A percentile compares a stretch with the other conserved stretches of the same genome.
Evolutionary conservation across 768 basidiomycete genomes (phyloP).

Genomic region (Boletellus emodensis): DNA sequence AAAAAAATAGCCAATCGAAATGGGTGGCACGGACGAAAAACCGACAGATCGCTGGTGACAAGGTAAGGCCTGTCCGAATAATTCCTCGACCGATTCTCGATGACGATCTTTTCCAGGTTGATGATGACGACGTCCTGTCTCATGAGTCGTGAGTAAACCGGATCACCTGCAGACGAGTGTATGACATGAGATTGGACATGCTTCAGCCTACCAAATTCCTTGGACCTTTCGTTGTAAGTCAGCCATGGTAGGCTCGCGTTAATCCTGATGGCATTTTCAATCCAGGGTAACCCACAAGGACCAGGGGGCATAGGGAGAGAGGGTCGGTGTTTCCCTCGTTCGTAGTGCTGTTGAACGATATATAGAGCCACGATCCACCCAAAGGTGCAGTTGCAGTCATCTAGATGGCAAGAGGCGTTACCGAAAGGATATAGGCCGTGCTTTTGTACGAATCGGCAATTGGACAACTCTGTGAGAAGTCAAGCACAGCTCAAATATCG

Average conservation of each 20-base stretch:
- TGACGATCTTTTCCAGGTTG: slow-evolving; percentile 31
- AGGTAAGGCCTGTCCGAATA: slow-evolving; percentile 30
- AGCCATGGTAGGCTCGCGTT: background rate
- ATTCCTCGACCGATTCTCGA: slow-evolving; percentile 36
- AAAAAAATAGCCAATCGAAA: background rate
- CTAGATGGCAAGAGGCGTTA: too few relatives aligned
- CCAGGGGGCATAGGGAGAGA: slow-evolving; percentile 1
- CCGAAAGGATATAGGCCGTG: background rate
- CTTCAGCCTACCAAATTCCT: background rate
- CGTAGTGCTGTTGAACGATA: background rate
- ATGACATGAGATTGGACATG: background rate
- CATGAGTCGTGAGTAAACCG: slow-evolving; percentile 2
- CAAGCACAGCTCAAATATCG: too few relatives aligned
- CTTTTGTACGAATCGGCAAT: background rate
- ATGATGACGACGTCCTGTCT: slow-evolving; percentile 26
- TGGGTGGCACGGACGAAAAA: background rate
- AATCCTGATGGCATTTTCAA: background rate
- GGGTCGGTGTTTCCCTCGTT: background rate
- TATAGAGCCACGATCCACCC: background rate
- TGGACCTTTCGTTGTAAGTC: background rate
- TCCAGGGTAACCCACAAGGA: background rate
- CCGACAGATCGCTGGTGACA: slow-evolving; percentile 5
- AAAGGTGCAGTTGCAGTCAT: background rate
- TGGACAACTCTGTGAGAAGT: background rate
- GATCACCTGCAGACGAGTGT: background rate